phyloP scores from a whole-genome alignment of 371 early-diverging fungal genomes.

The Mortierella sp. region DNA sequence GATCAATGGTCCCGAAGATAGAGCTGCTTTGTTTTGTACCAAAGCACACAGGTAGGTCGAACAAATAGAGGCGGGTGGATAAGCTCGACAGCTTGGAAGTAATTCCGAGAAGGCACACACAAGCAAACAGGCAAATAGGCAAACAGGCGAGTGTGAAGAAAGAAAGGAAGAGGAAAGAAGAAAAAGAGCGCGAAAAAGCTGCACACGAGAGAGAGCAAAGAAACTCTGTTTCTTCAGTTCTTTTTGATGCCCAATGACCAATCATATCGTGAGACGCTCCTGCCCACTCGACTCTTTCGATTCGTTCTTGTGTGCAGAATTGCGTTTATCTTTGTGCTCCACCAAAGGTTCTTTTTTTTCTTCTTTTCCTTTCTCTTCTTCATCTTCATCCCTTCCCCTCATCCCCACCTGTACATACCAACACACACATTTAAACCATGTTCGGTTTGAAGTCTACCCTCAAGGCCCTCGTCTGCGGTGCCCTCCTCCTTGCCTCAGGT shows the following conservation, averaged over 20 bases:
- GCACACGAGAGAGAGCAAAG: not conserved
- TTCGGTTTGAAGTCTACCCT: slow-evolving; percentile 54
- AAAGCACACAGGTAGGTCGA: not conserved
- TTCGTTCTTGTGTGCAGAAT: slow-evolving; percentile 6
- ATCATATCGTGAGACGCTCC: slow-evolving; percentile 44
- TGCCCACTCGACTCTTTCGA: slow-evolving; percentile 2
- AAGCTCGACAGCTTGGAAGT: no score
- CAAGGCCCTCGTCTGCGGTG: slow-evolving; percentile 56
- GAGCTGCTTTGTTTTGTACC: no score
- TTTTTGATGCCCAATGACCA: slow-evolving; percentile 21
- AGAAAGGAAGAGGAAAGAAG: not conserved
- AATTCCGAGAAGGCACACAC: not conserved
- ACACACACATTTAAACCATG: slow-evolving; percentile 24
- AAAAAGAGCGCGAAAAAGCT: not conserved
- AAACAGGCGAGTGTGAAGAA: not conserved
- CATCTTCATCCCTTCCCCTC: slow-evolving; percentile 11
- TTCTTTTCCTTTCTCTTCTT: slow-evolving; percentile 6
- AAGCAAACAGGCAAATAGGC: not conserved
- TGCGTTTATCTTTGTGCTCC: slow-evolving; percentile 3
- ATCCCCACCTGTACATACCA: slow-evolving; percentile 17
- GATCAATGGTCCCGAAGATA: no score
- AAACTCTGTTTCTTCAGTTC: not conserved
- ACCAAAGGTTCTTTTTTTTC: slow-evolving; percentile 3
- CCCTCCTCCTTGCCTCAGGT: slow-evolving; percentile 56
- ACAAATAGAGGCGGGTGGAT: not conserved